Evolutionary conservation across 1,139 yeast species (phyloP).

Genomic region (Blastobotrys capitulatus): DNA sequence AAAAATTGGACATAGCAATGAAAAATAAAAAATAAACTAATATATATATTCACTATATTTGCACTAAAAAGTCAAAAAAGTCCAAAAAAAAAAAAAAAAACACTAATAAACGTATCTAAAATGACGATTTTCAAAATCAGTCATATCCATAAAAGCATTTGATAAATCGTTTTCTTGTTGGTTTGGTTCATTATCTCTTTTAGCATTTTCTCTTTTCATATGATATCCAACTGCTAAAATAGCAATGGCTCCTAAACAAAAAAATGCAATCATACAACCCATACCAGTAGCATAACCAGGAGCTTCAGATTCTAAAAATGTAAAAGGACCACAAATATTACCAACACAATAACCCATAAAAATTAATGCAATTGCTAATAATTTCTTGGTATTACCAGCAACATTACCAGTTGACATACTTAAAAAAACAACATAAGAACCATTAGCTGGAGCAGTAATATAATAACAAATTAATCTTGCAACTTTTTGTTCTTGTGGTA

Average conservation of each 20-base stretch:
- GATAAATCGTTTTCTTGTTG: conserved; percentile 23
- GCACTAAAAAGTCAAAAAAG: too few species aligned
- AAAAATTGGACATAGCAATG: too few species aligned
- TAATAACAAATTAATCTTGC: conserved; percentile 27
- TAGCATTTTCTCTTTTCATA: conserved; percentile 31
- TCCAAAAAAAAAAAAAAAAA: background rate
- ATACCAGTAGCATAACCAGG: conserved; percentile 47
- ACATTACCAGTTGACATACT: conserved; percentile 46
- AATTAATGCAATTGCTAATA: conserved; percentile 39
- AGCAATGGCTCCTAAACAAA: conserved; percentile 28
- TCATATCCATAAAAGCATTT: conserved; percentile 49
- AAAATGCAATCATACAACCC: conserved; percentile 37
- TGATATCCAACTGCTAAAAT: conserved; percentile 30
- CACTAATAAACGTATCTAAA: conserved; percentile 46
- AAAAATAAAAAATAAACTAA: too few species aligned
- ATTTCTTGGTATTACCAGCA: conserved; percentile 53
- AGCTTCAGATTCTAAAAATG: conserved; percentile 44
- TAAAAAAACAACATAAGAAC: conserved; percentile 45
- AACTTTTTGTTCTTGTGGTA: conserved; percentile 17
- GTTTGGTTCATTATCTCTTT: conserved; percentile 14
- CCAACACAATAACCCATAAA: conserved; percentile 53
- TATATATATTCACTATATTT: too few species aligned
- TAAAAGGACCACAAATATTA: conserved; percentile 51
- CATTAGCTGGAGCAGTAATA: conserved; percentile 27
- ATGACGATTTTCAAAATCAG: conserved; percentile 56